Evolutionary conservation across 768 basidiomycete genomes (phyloP), one percentile per base, ranked within the genome.

Genomic region (Trametes cinnabarina): DNA sequence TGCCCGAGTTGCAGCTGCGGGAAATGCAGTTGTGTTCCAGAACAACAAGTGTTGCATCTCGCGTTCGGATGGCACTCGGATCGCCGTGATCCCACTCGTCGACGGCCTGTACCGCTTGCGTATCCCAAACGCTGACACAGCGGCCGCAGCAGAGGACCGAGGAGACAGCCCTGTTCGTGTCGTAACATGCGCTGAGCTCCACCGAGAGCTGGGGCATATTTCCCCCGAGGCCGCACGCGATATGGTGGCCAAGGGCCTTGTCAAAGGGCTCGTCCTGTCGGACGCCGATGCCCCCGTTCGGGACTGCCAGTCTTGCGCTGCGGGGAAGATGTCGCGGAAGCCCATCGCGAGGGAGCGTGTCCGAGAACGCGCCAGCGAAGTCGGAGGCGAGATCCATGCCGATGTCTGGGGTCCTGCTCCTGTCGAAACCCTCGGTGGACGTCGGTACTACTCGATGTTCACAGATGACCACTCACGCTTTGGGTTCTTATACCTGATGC

Each of bases 381-480:
- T 79, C 55, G 72, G 76, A 7, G 71, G 72, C 1, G 69, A 76
- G 34, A 55, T 80, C 4, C 74, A 79, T 55, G 62, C 69, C 3
- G 76, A 83, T 52, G 28, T 82, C 0, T 82, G 79, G 78, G 80
- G 79, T 12, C 79, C 79, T 7, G 68, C 76, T 0, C 70, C 70
- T 0, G 63, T 75, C 0, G 47, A 57, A 11, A 74, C 65, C 1
- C 48, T 65, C 3, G 65, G 67, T 1, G 57, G 64, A 3, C 34
- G 58, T 0, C 32, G 40, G 1, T 73, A 73, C 58, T 69, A 63
- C 30, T 35, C 60, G 25, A 58, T 62, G 2, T 73, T 73, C 58
- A 72, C 67, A 0, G 72, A 75, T 54, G 68, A 74, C 51, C 30
- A 59, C 26, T 63, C 65, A 0, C 55, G 64, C 14, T 66, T 41